Conservation (phyloP, 2,329 filamentous ascomycete genomes). For the Paracamarosporium sp. region DNA sequence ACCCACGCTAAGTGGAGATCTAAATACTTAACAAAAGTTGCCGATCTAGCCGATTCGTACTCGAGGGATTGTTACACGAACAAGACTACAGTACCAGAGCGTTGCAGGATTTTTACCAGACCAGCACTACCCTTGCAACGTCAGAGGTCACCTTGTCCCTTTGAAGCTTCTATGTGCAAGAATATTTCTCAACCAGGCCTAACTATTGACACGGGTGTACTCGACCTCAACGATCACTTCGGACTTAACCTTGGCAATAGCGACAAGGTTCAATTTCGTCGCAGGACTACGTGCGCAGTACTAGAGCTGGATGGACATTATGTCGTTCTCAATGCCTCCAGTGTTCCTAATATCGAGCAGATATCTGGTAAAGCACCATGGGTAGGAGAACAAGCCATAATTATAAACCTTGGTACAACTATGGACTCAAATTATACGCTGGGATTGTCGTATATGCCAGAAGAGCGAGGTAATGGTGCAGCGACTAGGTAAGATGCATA, state of each 20-base stretch:
- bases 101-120: constrained; percentile 9
- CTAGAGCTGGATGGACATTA: not conserved
- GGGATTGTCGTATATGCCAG: not conserved
- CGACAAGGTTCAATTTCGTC: constrained; percentile 7
- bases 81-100: not conserved
- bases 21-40: not conserved
- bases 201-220: constrained; percentile 16
- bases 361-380: not conserved
- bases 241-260: constrained; percentile 10
- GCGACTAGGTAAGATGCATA: not conserved
- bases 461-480: not conserved
- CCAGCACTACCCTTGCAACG: constrained; percentile 6
- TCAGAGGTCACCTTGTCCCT: constrained; percentile 17
- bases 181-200: constrained; percentile 4
- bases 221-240: constrained; percentile 14
- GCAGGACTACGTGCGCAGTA: constrained; percentile 12
- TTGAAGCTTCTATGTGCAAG: constrained; percentile 10
- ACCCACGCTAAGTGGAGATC: not conserved
- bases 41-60: not conserved
- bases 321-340: not conserved
- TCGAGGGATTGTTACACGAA: not conserved
- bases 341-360: not conserved
- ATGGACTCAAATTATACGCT: not conserved
- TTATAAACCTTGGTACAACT: not conserved
- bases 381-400: not conserved